Evolutionary conservation across 495 filamentous ascomycete genomes (phyloP).

Genomic region (Penicillium bovifimosum): DNA sequence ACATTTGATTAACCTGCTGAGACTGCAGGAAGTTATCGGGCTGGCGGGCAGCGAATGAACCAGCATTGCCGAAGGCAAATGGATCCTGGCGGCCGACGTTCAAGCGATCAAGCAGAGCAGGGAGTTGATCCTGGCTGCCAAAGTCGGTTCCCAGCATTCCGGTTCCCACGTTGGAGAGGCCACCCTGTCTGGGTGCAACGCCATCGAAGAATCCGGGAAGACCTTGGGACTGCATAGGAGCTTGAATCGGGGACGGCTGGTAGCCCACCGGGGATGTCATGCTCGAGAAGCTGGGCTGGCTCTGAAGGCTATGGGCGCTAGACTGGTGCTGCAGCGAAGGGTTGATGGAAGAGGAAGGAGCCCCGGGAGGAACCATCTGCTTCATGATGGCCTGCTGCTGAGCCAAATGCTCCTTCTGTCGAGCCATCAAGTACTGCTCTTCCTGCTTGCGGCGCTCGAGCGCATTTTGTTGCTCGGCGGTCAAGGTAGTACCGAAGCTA

Average conservation of each 20-base stretch:
- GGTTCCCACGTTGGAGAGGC: slow-evolving; percentile 41
- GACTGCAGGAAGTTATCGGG: slow-evolving; percentile 49
- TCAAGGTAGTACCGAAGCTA: slow-evolving; percentile 95
- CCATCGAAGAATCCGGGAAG: slow-evolving; percentile 70
- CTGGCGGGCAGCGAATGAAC: slow-evolving; percentile 49
- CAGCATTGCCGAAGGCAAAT: slow-evolving; percentile 44
- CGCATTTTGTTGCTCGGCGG: slow-evolving; percentile 95
- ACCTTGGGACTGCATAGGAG: slow-evolving; percentile 46
- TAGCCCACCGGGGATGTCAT: slow-evolving; percentile 79
- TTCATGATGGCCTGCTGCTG: slow-evolving; percentile 78
- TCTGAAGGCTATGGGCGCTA: slow-evolving; percentile 91
- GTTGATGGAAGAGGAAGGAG: slow-evolving; percentile 43
- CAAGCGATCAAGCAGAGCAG: slow-evolving; percentile 54
- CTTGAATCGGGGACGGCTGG: slow-evolving; percentile 68
- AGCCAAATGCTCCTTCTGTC: slow-evolving; percentile 87
- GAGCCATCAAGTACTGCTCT: slow-evolving; percentile 92
- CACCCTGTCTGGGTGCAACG: slow-evolving; percentile 35
- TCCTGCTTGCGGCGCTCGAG: slow-evolving; percentile 95
- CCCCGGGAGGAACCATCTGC: slow-evolving; percentile 62
- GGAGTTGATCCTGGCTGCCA: slow-evolving; percentile 56
- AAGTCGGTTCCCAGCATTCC: slow-evolving; percentile 47
- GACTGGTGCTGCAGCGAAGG: slow-evolving; percentile 80
- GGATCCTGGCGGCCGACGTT: slow-evolving; percentile 50
- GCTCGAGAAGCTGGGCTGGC: slow-evolving; percentile 89
- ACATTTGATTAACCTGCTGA: slow-evolving; percentile 54